Evolutionary conservation across 495 filamentous ascomycete genomes (phyloP).

Genomic region (Apodospora peruviana): DNA sequence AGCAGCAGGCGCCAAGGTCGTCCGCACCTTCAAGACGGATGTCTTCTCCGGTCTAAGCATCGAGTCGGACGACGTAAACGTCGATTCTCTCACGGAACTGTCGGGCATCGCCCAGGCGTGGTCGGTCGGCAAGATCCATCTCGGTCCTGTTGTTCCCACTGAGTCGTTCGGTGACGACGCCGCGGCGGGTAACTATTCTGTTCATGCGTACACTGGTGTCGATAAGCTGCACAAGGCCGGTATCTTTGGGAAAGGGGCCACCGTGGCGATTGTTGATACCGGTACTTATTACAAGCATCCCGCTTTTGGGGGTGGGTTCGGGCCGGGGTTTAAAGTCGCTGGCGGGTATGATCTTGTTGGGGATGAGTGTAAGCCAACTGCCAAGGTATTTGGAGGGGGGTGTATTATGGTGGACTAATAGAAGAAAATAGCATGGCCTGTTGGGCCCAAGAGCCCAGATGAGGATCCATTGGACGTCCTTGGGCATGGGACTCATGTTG

Average conservation of each 20-base stretch:
- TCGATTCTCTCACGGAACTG: slow-evolving; percentile 17
- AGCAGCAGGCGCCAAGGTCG: slow-evolving; percentile 6
- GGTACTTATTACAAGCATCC: slow-evolving; percentile 43
- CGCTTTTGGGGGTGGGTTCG: slow-evolving; percentile 35
- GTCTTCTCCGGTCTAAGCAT: slow-evolving; percentile 27
- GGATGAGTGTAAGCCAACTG: slow-evolving; percentile 14
- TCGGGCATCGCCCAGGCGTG: slow-evolving; percentile 20
- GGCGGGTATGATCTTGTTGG: slow-evolving; percentile 33
- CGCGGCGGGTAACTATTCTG: slow-evolving; percentile 20
- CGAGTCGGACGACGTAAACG: slow-evolving; percentile 18
- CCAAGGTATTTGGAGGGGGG: neutral
- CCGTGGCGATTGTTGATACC: slow-evolving; percentile 33
- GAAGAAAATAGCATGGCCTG: slow-evolving; percentile 17
- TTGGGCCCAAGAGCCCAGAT: slow-evolving; percentile 23
- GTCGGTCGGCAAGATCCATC: slow-evolving; percentile 18
- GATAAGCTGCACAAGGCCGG: slow-evolving; percentile 26
- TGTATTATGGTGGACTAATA: neutral
- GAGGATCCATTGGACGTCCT: slow-evolving; percentile 36
- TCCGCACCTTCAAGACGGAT: slow-evolving; percentile 27
- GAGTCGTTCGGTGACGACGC: slow-evolving; percentile 16
- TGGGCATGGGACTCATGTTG: slow-evolving; percentile 45
- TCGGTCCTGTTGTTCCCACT: slow-evolving; percentile 2
- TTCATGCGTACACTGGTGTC: slow-evolving; percentile 25
- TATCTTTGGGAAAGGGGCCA: slow-evolving; percentile 24
- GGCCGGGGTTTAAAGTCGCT: slow-evolving; percentile 27